Percentiles rank a stretch among this genome's conserved stretches.
These are phyloP conservation scores for Phylloporus sp. DNA, from an alignment of 768 basidiomycete species.

Conservation along the genomic window DNA sequence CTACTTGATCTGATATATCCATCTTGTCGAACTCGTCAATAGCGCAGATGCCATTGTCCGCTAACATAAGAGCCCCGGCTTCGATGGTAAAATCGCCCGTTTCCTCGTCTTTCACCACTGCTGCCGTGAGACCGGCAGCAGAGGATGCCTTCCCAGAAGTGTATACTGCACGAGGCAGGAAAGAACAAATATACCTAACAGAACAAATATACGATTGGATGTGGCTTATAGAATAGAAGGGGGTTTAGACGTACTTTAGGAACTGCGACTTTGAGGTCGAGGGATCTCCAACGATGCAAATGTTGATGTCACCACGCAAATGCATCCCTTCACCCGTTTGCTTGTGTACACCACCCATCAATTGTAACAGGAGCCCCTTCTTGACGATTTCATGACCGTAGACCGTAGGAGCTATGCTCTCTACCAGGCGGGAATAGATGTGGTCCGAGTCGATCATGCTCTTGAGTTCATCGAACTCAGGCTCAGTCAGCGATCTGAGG, in stretches of 20 bases:
- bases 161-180: conserved; percentile 96
- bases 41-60: conserved; percentile 99
- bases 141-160: conserved; percentile 99
- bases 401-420: conserved; percentile 95
- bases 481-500: conserved; percentile 83
- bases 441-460: conserved; percentile 92
- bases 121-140: conserved; percentile 97
- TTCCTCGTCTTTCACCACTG: conserved; percentile 97
- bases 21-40: conserved; percentile 99
- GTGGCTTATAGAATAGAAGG: not conserved
- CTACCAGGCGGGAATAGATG: conserved; percentile 91
- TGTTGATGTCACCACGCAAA: conserved; percentile 97
- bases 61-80: conserved; percentile 97
- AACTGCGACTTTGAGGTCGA: conserved; percentile 99
- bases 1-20: conserved; percentile 97
- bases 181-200: conserved; percentile 90
- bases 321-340: conserved; percentile 95
- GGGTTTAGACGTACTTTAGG: conserved; percentile 66
- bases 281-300: conserved; percentile 97
- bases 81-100: conserved; percentile 99
- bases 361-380: conserved; percentile 91
- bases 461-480: conserved; percentile 92
- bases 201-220: not conserved
- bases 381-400: conserved; percentile 99
- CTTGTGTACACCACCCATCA: conserved; percentile 99